Conservation (phyloP, 345 rosid genomes). For the Rhodomyrtus tomentosa region DNA sequence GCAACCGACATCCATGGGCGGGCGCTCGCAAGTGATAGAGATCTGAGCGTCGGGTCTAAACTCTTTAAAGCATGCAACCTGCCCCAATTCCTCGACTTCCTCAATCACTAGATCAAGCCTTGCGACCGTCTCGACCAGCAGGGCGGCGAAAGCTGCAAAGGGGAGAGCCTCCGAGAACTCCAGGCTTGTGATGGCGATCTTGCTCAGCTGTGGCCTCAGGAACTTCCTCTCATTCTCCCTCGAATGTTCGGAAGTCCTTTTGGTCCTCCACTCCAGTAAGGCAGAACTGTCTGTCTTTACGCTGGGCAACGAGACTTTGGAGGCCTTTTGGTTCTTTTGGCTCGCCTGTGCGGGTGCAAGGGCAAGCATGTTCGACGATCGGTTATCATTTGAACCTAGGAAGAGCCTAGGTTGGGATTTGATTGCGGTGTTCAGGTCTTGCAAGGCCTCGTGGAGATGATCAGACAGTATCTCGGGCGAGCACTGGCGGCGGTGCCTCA, state of each 20-base stretch:
- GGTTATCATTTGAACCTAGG: slow-evolving; percentile 44
- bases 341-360: slow-evolving; percentile 37
- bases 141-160: slow-evolving; percentile 74
- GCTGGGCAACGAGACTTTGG: slow-evolving; percentile 31
- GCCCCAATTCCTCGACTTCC: slow-evolving; percentile 67
- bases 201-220: slow-evolving; percentile 62
- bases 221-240: slow-evolving; percentile 28
- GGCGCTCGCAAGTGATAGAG: slow-evolving; percentile 12
- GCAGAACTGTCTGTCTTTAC: slow-evolving; percentile 61
- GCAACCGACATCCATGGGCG: slow-evolving; percentile 5
- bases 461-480: slow-evolving; percentile 73
- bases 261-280: slow-evolving; percentile 42
- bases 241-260: slow-evolving; percentile 14
- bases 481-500: slow-evolving; percentile 52
- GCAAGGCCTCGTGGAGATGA: slow-evolving; percentile 63
- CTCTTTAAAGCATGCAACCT: slow-evolving; percentile 55
- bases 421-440: slow-evolving; percentile 61
- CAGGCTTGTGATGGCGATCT: slow-evolving; percentile 48
- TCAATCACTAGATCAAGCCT: slow-evolving; percentile 61
- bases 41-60: slow-evolving; percentile 21
- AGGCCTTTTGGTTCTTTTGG: slow-evolving; percentile 10
- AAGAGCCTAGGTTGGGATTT: slow-evolving; percentile 74
- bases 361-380: slow-evolving; percentile 28
- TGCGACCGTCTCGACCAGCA: slow-evolving; percentile 63
- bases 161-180: slow-evolving; percentile 84